Conservation (phyloP, 2,329 filamentous ascomycete genomes). For the Calonectria pteridis region DNA sequence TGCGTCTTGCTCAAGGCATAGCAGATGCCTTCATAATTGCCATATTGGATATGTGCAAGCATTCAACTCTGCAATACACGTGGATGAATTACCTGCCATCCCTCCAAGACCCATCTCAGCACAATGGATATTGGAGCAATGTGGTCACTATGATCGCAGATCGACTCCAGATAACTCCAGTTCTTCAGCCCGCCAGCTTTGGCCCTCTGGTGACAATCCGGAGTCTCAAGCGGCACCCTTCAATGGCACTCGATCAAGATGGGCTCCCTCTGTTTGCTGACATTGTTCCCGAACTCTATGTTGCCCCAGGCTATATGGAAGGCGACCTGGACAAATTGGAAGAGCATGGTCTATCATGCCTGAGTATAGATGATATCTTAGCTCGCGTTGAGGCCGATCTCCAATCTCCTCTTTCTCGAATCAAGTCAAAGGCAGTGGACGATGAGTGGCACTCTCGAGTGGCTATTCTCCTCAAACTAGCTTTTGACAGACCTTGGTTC, state of each 20-base stretch:
- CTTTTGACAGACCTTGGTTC: background rate
- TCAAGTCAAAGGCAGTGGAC: constrained; percentile 24
- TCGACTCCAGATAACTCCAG: constrained; percentile 19
- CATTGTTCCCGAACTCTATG: constrained; percentile 26
- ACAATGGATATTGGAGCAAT: constrained; percentile 44
- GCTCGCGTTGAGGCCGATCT: constrained; percentile 29
- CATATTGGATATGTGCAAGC: background rate
- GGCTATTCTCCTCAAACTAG: constrained; percentile 1
- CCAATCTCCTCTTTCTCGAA: constrained; percentile 7
- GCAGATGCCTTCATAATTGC: background rate
- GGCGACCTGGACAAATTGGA: constrained; percentile 12
- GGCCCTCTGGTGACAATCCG: constrained; percentile 21
- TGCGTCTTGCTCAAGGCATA: constrained; percentile 44
- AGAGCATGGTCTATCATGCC: background rate
- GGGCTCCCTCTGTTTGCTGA: constrained; percentile 35
- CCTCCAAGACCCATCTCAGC: constrained; percentile 28
- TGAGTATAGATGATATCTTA: background rate
- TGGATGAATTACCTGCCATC: constrained; percentile 24
- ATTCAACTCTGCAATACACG: background rate
- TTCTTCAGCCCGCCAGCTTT: constrained; percentile 24
- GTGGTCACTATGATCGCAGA: constrained; percentile 43
- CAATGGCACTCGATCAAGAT: constrained; percentile 19
- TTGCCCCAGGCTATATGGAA: constrained; percentile 31
- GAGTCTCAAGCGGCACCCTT: constrained; percentile 10
- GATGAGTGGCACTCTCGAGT: constrained; percentile 34